Evolutionary conservation across 2,329 filamentous ascomycete species (phyloP).

Genomic region (Neocatenulostroma microsporum): DNA sequence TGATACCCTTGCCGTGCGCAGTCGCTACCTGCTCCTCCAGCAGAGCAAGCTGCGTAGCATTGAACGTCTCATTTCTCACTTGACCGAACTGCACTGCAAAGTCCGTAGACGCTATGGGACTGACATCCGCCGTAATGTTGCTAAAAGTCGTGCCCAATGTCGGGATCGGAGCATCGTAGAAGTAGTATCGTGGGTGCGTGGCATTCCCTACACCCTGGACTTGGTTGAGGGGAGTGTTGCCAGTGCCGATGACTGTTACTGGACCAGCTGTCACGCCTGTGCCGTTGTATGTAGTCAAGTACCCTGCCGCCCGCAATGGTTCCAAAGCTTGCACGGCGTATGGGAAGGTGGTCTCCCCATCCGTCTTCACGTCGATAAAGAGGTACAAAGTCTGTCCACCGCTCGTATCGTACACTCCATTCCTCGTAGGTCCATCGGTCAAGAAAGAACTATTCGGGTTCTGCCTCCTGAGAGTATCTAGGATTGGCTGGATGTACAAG

Average conservation of each 20-base stretch:
- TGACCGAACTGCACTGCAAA: constrained; percentile 39
- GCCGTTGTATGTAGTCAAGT: constrained; percentile 47
- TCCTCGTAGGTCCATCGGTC: constrained; percentile 38
- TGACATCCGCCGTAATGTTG: constrained; percentile 42
- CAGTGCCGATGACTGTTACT: constrained; percentile 55
- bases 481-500: constrained; percentile 54
- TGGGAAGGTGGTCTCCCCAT: constrained; percentile 48
- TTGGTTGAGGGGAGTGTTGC: constrained; percentile 13
- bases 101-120: constrained; percentile 48
- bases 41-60: constrained; percentile 42
- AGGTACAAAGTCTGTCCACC: constrained; percentile 54
- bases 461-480: constrained; percentile 47
- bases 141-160: constrained; percentile 34
- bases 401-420: constrained; percentile 55
- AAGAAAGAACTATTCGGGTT: constrained; percentile 50
- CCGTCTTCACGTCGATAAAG: constrained; percentile 58
- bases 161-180: constrained; percentile 52
- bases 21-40: constrained; percentile 46
- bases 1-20: constrained; percentile 52
- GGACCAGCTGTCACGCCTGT: constrained; percentile 39
- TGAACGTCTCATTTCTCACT: constrained; percentile 32
- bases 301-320: constrained; percentile 48
- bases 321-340: constrained; percentile 49
- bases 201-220: constrained; percentile 9
- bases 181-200: constrained; percentile 36